These are phyloP conservation scores for Lactarius deliciosus DNA, from an alignment of 768 basidiomycete genomes.

Conservation along the genomic window DNA sequence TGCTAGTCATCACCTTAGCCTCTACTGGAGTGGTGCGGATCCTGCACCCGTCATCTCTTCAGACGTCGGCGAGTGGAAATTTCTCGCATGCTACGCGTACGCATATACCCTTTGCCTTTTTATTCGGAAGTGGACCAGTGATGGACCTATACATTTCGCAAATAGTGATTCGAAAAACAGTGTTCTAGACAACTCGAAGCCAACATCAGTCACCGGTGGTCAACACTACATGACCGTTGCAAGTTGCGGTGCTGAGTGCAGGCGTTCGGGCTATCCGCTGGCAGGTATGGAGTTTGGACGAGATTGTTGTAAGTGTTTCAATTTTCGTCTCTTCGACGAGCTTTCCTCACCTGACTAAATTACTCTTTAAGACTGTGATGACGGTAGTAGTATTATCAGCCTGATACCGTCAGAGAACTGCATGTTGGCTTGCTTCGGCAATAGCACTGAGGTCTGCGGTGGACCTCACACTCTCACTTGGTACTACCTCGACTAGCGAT, in stretches of 20 bases:
- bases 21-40: slow-evolving; percentile 32
- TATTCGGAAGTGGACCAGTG: slow-evolving; percentile 10
- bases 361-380: too few relatives aligned
- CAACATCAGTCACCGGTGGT: slow-evolving; percentile 35
- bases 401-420: too few relatives aligned
- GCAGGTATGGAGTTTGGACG: slow-evolving; percentile 36
- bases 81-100: slow-evolving; percentile 52
- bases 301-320: too few relatives aligned
- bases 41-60: too few relatives aligned
- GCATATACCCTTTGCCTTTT: slow-evolving; percentile 31
- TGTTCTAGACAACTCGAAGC: slow-evolving; percentile 37
- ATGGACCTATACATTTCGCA: slow-evolving; percentile 1
- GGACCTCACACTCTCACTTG: too few relatives aligned
- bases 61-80: too few relatives aligned
- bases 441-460: too few relatives aligned
- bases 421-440: too few relatives aligned
- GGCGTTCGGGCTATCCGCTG: slow-evolving; percentile 32
- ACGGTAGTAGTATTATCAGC: too few relatives aligned
- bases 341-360: too few relatives aligned
- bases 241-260: slow-evolving; percentile 60
- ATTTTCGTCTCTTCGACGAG: too few relatives aligned
- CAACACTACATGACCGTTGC: slow-evolving; percentile 46
- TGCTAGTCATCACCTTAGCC: slow-evolving; percentile 53
- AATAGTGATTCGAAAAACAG: slow-evolving; percentile 36
- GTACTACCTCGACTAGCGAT: too few relatives aligned